These are phyloP conservation scores for Lactarius psammicola DNA, from an alignment of 768 basidiomycete species.

Conservation along the genomic window DNA sequence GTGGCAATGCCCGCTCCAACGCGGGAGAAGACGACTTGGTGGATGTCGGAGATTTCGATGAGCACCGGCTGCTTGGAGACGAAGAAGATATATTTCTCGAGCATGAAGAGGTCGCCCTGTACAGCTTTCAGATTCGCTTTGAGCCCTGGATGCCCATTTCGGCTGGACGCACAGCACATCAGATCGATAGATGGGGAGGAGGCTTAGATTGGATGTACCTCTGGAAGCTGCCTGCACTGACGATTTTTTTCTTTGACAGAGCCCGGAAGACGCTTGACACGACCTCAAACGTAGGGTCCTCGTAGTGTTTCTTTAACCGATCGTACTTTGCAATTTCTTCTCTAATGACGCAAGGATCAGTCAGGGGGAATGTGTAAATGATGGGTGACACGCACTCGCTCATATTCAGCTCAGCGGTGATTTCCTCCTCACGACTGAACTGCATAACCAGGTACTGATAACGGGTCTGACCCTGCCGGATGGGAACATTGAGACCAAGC, in stretches of 20 bases:
- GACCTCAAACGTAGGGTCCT: conserved; percentile 93
- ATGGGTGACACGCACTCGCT: conserved; percentile 62
- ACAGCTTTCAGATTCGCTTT: conserved; percentile 97
- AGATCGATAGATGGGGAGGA: neutral
- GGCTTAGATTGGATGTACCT: conserved; percentile 48
- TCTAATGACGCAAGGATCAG: conserved; percentile 38
- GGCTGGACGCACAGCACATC: conserved; percentile 44
- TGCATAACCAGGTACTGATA: conserved; percentile 99
- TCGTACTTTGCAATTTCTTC: conserved; percentile 79
- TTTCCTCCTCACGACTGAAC: conserved; percentile 95
- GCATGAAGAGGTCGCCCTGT: conserved; percentile 95
- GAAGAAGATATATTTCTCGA: conserved; percentile 97
- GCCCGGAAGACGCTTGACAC: conserved; percentile 93
- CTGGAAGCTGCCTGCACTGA: conserved; percentile 81
- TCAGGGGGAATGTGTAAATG: neutral
- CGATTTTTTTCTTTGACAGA: conserved; percentile 87
- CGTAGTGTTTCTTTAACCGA: conserved; percentile 88
- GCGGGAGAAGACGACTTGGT: conserved; percentile 89
- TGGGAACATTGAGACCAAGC: conserved; percentile 90
- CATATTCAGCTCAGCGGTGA: conserved; percentile 92
- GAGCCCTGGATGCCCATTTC: conserved; percentile 89
- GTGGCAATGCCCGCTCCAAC: conserved; percentile 85
- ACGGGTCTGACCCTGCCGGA: conserved; percentile 95
- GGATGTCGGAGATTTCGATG: conserved; percentile 86
- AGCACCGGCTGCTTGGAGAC: conserved; percentile 94